phyloP scores from a whole-genome alignment of 106 monocot species.

The Triglochin maritima region DNA sequence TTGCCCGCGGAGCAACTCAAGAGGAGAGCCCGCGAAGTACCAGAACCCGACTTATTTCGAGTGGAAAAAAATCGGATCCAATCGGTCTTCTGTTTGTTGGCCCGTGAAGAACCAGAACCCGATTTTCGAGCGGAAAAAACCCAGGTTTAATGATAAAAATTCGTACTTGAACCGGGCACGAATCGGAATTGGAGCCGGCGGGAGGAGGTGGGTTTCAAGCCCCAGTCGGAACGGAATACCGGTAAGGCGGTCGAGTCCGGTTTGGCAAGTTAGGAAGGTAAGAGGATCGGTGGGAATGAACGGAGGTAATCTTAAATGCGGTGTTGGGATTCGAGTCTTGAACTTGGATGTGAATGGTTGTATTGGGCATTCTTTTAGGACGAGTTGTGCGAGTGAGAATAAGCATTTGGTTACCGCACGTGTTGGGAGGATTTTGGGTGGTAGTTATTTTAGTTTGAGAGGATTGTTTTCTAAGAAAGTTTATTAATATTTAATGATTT shows the following conservation, averaged over 20 bases:
- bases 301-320: neutral
- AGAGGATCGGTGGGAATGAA: neutral
- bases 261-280: slow-evolving; percentile 29
- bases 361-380: slow-evolving; percentile 32
- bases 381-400: slow-evolving; percentile 28
- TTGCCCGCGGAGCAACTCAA: slow-evolving; percentile 90
- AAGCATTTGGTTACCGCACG: neutral
- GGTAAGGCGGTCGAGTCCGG: slow-evolving; percentile 58
- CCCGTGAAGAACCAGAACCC: slow-evolving; percentile 10
- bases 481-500: slow-evolving; percentile 13
- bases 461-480: slow-evolving; percentile 74
- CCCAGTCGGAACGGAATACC: slow-evolving; percentile 11
- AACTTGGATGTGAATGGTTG: slow-evolving; percentile 58
- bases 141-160: no score
- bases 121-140: neutral
- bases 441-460: slow-evolving; percentile 44
- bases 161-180: slow-evolving; percentile 29
- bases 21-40: slow-evolving; percentile 32
- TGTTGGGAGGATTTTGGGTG: slow-evolving; percentile 4
- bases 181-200: neutral
- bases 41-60: slow-evolving; percentile 12
- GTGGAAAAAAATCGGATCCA: neutral
- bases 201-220: neutral
- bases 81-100: no score
- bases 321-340: slow-evolving; percentile 15